Base-by-base conservation (phyloP, 495 filamentous ascomycete genomes). In the Aspergillus homomorphus region DNA sequence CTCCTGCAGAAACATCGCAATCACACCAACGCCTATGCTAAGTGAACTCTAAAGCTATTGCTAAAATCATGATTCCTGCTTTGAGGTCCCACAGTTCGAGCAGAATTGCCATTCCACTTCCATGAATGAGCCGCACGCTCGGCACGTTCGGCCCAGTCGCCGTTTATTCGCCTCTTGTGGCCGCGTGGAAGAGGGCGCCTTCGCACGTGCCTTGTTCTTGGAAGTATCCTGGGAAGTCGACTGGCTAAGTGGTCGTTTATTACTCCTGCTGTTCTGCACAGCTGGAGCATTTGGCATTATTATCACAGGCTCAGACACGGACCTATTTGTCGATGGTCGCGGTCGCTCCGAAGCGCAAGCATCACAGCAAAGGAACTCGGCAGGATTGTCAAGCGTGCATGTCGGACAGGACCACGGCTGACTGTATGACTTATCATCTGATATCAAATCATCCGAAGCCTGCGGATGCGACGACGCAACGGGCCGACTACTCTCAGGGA, bases 331-430 rank as follows among this genome's bases (percentile, higher is more conserved):
- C 15, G 63, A 60, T 18, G 74, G 66, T 15, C 73, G 76, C 0
- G 85, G 79, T 45, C 88, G 80, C 66, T 90, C 86, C 1, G 77
- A 73, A 6, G 80, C 85, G 66, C 92, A 97, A 2, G 84, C 91
- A 63, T 92, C 91, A 68, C 92, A 97, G 62, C 79, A 81, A 10
- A 89, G 77, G 61, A 79, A 90, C 21, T 72, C 81, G 24, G 79
- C 60, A 3, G 89, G 85, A 64, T 98, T 98, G 51, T 86, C 82
- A n/a, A 94, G 80, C 0, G 93, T 98, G 66, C 93, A 96, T 30
- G 84, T 78, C 20, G 77, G 76, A 61, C 93, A 98, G 12, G 80
- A 77, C 93, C 93, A 97, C 38, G 79, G 74, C 44, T 58, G 24
- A 6, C 74, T 66, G 42, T 75, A 73, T 4, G 62, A 60, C 19